Evolutionary conservation across 331 rosid genomes (phyloP).

Genomic region (Stylosanthes scabra): DNA sequence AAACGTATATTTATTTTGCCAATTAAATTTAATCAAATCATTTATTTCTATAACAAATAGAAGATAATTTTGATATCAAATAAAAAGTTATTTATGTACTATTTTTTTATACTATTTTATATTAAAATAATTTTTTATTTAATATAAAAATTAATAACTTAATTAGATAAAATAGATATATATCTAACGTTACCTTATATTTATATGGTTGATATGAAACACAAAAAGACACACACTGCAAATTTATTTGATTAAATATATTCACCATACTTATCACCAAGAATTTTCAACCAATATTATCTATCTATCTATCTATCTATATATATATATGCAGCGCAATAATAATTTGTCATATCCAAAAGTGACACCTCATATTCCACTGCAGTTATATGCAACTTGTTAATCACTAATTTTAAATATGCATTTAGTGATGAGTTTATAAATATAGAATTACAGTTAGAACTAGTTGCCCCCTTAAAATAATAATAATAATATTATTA

Average conservation of each 20-base stretch:
- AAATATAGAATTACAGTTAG: neutral
- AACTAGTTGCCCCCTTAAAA: conserved; percentile 10
- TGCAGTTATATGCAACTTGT: conserved; percentile 4
- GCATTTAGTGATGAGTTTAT: neutral
- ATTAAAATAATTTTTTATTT: too few species aligned
- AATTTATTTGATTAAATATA: neutral
- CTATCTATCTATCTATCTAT: too few species aligned
- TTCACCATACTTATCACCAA: conserved; percentile 13
- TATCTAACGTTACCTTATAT: too few species aligned
- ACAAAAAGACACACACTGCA: conserved; percentile 17
- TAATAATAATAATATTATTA: too few species aligned
- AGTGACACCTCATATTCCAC: conserved; percentile 28
- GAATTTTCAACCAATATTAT: neutral
- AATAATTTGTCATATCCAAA: conserved; percentile 6
- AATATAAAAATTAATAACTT: too few species aligned
- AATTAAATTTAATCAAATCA: too few species aligned
- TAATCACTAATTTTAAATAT: neutral
- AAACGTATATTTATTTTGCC: too few species aligned
- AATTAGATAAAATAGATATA: too few species aligned
- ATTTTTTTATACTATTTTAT: too few species aligned
- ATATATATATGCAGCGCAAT: conserved; percentile 11
- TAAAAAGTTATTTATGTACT: too few species aligned
- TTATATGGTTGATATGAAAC: conserved; percentile 28
- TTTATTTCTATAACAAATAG: too few species aligned
- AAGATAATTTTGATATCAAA: too few species aligned